These are phyloP conservation scores for Quercus berberidifolia DNA, from an alignment of 306 rosid species.

Conservation along the genomic window DNA sequence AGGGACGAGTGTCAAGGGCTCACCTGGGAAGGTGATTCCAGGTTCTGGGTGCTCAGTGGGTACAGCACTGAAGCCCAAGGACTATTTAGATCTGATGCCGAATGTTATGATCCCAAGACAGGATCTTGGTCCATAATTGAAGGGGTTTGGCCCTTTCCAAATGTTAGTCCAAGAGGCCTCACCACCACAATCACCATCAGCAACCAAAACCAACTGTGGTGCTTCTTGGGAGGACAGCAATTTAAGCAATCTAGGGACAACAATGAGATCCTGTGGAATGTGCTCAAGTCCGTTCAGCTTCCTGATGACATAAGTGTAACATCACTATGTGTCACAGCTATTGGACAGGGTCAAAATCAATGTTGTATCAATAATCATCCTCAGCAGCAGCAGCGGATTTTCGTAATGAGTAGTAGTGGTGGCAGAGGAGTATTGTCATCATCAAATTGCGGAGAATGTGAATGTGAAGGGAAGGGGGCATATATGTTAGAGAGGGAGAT, in stretches of 20 bases:
- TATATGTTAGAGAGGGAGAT: not conserved
- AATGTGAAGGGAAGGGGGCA: not conserved
- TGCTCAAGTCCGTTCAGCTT: not conserved
- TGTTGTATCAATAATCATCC: not conserved
- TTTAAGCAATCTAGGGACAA: not conserved
- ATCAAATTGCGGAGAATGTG: not conserved
- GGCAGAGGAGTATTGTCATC: not conserved
- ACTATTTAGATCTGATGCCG: not conserved
- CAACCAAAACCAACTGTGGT: not conserved
- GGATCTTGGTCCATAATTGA: not conserved
- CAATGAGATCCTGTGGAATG: not conserved
- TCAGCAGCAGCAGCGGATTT: not conserved
- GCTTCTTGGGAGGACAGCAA: not conserved
- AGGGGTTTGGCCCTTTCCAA: not conserved
- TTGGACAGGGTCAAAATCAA: not conserved
- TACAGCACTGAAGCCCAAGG: not conserved
- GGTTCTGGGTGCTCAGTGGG: not conserved
- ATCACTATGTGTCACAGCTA: not conserved
- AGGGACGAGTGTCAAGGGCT: slow-evolving; percentile 1
- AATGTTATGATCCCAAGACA: not conserved
- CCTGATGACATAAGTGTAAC: not conserved
- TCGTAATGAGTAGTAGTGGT: not conserved
- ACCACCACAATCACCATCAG: not conserved
- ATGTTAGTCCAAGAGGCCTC: not conserved
- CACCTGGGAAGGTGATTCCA: not conserved